These are phyloP conservation scores for Geotrichum ghanense DNA, from an alignment of 805 yeast genomes.

Conservation along the genomic window DNA sequence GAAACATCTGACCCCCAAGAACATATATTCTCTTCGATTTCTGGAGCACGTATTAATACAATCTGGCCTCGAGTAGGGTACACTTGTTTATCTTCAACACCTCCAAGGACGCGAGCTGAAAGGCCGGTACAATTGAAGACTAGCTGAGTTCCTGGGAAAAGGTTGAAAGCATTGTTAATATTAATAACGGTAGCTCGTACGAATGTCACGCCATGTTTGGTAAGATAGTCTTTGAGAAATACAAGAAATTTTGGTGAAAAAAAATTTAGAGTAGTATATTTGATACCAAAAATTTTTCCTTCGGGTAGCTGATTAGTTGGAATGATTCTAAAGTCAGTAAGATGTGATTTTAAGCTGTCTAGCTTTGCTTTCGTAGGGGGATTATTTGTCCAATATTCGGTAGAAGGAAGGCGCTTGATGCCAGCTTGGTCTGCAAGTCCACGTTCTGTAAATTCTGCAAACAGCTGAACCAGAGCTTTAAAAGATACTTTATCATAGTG, in stretches of 20 bases:
- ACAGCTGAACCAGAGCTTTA: constrained; percentile 33
- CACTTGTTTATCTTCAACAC: constrained; percentile 48
- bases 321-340: constrained; percentile 26
- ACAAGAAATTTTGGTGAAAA: constrained; percentile 54
- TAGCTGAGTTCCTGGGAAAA: constrained; percentile 25
- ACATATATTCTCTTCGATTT: constrained; percentile 39
- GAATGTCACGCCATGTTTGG: constrained; percentile 40
- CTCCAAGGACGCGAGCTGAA: constrained; percentile 53
- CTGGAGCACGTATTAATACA: constrained; percentile 60
- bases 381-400: constrained; percentile 44
- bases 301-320: constrained; percentile 31
- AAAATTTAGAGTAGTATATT: constrained; percentile 54
- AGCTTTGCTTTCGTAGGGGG: constrained; percentile 37
- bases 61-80: constrained; percentile 79
- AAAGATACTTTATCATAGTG: constrained; percentile 49
- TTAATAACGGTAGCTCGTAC: constrained; percentile 36
- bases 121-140: constrained; percentile 74
- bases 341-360: constrained; percentile 35
- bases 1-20: constrained; percentile 52
- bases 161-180: constrained; percentile 39
- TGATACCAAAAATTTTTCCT: constrained; percentile 46
- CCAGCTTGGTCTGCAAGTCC: constrained; percentile 41
- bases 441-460: constrained; percentile 24
- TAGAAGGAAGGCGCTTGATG: constrained; percentile 40
- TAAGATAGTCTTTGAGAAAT: constrained; percentile 36